Percentiles rank a stretch among this genome's conserved stretches.
These are phyloP conservation scores for Talaromyces sp. DNA, from an alignment of 2,329 filamentous ascomycete species.

Conservation along the genomic window DNA sequence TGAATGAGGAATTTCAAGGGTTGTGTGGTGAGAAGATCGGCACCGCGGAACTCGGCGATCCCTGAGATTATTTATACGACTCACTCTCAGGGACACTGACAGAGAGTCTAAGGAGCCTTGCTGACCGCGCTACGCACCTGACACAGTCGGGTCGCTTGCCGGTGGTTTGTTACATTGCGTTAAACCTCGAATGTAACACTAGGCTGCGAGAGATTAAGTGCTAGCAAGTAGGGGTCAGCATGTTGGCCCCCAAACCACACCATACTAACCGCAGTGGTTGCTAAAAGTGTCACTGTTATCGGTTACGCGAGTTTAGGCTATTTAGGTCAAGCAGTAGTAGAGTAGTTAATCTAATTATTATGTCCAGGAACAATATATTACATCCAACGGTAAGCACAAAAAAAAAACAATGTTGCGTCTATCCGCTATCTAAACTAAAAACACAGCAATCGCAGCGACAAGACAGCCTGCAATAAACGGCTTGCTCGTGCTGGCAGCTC, in stretches of 20 bases:
- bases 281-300: too few species aligned
- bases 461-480: not conserved
- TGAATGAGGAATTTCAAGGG: not conserved
- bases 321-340: too few species aligned
- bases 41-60: too few species aligned
- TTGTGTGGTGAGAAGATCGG: too few species aligned
- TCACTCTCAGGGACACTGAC: not conserved
- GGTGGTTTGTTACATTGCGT: not conserved
- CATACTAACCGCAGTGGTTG: too few species aligned
- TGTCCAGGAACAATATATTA: not conserved
- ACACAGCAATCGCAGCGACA: not conserved
- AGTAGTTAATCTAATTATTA: not conserved
- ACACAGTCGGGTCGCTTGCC: not conserved
- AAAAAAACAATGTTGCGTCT: not conserved
- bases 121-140: not conserved
- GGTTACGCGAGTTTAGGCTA: too few species aligned
- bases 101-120: not conserved
- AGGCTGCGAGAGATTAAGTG: not conserved
- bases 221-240: not conserved
- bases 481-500: conserved; percentile 3
- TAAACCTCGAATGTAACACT: not conserved
- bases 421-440: conserved; percentile 6
- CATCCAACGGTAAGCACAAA: not conserved
- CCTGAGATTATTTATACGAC: not conserved
- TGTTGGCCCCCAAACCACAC: not conserved